Evolutionary conservation across 148 eudicot genomes (phyloP).

Genomic region (Fallopia convolvulus): DNA sequence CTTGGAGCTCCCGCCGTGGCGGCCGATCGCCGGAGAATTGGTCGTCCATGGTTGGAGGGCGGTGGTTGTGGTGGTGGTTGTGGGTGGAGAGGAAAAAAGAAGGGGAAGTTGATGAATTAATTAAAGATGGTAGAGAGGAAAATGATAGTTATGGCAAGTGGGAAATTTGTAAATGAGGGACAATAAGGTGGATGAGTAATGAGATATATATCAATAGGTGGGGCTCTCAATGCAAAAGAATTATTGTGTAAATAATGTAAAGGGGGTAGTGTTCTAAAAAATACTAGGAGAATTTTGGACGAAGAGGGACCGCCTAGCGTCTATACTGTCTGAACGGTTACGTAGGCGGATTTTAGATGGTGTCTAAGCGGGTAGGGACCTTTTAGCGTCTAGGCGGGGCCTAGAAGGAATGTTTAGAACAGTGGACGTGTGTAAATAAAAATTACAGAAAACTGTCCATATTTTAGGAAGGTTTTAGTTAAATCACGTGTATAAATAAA

Average conservation of each 20-base stretch:
- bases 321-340: too few relatives aligned
- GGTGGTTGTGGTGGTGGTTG: not conserved
- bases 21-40: not conserved
- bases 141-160: not conserved
- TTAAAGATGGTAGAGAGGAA: not conserved
- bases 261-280: too few relatives aligned
- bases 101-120: not conserved
- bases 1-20: constrained; percentile 52
- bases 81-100: not conserved
- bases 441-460: not conserved
- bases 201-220: not conserved
- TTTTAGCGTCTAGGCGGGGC: too few relatives aligned
- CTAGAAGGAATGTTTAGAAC: too few relatives aligned
- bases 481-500: not conserved
- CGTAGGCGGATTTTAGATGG: too few relatives aligned
- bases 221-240: not conserved
- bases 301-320: too few relatives aligned
- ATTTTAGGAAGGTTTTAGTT: not conserved
- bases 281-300: too few relatives aligned
- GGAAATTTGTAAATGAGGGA: not conserved
- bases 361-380: too few relatives aligned
- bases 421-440: too few relatives aligned
- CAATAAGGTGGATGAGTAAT: not conserved
- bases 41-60: not conserved
- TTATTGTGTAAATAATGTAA: too few relatives aligned